Percentiles rank a stretch among this genome's conserved stretches.
Conservation (phyloP, 139 green algal genomes). For the Volvox reticuliferus region DNA sequence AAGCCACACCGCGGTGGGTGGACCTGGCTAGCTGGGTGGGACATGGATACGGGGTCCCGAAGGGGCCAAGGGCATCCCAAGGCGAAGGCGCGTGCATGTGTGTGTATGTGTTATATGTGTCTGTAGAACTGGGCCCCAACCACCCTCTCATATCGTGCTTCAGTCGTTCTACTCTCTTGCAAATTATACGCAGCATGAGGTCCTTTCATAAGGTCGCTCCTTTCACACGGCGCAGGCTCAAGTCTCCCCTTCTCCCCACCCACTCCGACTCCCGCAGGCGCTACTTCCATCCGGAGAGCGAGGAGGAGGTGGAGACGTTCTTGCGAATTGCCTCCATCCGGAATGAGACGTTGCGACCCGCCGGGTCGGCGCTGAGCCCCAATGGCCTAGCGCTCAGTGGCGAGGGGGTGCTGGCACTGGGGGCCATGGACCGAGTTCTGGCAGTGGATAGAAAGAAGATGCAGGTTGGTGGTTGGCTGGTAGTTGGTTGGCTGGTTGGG, state of each 20-base stretch:
- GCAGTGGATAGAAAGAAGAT: slow-evolving; percentile 74
- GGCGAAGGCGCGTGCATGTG: no score
- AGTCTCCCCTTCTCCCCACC: neutral
- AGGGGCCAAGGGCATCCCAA: no score
- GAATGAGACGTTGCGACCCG: slow-evolving; percentile 79
- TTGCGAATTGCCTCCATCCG: slow-evolving; percentile 63
- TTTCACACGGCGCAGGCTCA: neutral
- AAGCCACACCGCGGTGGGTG: slow-evolving; percentile 66
- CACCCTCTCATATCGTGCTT: no score
- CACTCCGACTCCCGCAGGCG: slow-evolving; percentile 36
- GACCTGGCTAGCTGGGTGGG: neutral
- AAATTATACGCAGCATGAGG: no score
- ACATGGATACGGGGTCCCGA: no score
- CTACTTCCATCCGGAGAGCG: slow-evolving; percentile 88
- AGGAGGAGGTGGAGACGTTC: slow-evolving; percentile 87
- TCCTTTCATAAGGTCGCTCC: no score
- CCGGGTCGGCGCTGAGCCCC: slow-evolving; percentile 90
- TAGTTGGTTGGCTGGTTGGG: neutral
- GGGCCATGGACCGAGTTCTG: slow-evolving; percentile 89
- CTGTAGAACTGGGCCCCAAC: no score
- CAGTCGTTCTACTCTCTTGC: no score
- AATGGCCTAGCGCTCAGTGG: slow-evolving; percentile 91
- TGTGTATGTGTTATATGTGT: no score
- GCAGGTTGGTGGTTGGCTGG: slow-evolving; percentile 42
- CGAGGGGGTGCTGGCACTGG: slow-evolving; percentile 93